These are phyloP conservation scores for Fusarium robinianum DNA, from an alignment of 2,329 filamentous ascomycete genomes.

Conservation along the genomic window DNA sequence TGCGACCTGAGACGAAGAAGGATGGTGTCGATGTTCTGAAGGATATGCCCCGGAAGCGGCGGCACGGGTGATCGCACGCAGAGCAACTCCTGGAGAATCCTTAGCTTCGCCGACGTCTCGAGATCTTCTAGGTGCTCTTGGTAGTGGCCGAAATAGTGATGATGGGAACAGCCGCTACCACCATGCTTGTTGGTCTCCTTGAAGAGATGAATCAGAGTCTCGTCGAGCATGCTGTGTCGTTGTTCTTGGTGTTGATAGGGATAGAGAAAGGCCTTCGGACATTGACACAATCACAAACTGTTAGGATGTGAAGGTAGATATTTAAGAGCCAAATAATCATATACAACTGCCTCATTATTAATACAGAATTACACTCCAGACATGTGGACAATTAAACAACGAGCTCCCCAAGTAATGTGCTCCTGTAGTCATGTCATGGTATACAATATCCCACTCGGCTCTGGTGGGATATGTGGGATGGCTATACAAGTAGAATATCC, in stretches of 20 bases:
- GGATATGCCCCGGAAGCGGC: constrained; percentile 3
- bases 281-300: neutral
- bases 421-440: too few relatives aligned
- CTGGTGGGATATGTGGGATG: too few relatives aligned
- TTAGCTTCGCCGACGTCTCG: constrained; percentile 18
- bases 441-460: too few relatives aligned
- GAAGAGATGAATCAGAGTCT: constrained; percentile 11
- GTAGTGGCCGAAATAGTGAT: constrained; percentile 12
- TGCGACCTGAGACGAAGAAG: constrained; percentile 8
- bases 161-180: neutral
- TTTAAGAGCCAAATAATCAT: too few relatives aligned
- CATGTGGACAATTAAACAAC: too few relatives aligned
- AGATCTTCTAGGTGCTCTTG: constrained; percentile 19
- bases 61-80: constrained; percentile 25
- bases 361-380: too few relatives aligned
- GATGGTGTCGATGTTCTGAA: constrained; percentile 19
- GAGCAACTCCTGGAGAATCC: constrained; percentile 16
- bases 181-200: constrained; percentile 8
- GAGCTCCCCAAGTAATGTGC: too few relatives aligned
- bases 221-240: constrained; percentile 6
- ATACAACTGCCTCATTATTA: too few relatives aligned
- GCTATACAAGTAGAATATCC: too few relatives aligned
- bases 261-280: neutral
- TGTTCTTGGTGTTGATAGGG: neutral
- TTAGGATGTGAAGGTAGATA: neutral